A percentile compares a stretch with the other conserved stretches of the same genome.
These are phyloP conservation scores for Chlamydomonas sphaeroides DNA, from an alignment of 139 green algal species.

Conservation along the genomic window DNA sequence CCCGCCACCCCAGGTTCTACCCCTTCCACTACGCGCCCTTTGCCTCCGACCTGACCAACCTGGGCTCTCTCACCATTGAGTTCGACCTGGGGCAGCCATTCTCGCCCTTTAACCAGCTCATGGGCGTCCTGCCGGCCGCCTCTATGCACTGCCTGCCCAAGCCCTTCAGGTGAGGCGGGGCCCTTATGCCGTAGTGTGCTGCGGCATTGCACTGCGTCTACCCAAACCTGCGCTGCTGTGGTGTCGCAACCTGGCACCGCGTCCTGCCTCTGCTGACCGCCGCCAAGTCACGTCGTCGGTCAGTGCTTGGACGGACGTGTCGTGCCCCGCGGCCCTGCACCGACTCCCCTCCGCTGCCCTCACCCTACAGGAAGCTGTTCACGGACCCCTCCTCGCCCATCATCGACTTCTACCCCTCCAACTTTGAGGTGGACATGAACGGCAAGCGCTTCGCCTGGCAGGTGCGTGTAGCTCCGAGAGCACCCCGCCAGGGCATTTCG, in stretches of 20 bases:
- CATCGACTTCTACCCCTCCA: constrained; percentile 96
- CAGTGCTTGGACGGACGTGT: too few relatives aligned
- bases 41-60: constrained; percentile 88
- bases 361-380: constrained; percentile 79
- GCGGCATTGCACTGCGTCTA: too few relatives aligned
- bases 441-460: constrained; percentile 98
- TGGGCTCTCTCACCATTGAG: constrained; percentile 30
- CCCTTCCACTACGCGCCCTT: constrained; percentile 99
- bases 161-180: constrained; percentile 44
- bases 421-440: constrained; percentile 98
- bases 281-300: too few relatives aligned
- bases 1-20: constrained; percentile 80
- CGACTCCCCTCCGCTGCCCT: neutral
- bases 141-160: constrained; percentile 86
- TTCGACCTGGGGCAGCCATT: constrained; percentile 85
- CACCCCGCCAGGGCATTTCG: too few relatives aligned
- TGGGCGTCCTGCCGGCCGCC: constrained; percentile 95
- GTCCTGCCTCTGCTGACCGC: too few relatives aligned
- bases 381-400: constrained; percentile 85
- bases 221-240: too few relatives aligned
- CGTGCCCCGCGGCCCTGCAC: neutral
- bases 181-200: too few relatives aligned
- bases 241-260: too few relatives aligned
- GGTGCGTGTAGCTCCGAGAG: too few relatives aligned
- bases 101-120: constrained; percentile 98